Conservation (phyloP, 306 rosid genomes). For the Acacia melanoxylon region DNA sequence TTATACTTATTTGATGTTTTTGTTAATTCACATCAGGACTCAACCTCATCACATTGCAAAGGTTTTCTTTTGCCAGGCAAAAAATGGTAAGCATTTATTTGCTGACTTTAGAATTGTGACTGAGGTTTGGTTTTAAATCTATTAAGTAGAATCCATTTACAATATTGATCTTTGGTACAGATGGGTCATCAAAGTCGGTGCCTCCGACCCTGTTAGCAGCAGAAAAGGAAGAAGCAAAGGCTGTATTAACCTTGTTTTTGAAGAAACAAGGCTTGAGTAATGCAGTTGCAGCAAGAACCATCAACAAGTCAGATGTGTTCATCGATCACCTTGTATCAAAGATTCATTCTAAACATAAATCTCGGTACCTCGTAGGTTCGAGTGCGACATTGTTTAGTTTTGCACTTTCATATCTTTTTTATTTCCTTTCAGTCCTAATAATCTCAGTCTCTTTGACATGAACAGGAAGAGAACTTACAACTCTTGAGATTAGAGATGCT, state of each 20-base stretch:
- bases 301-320: slow-evolving; percentile 73
- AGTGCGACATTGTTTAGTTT: slow-evolving; percentile 38
- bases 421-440: slow-evolving; percentile 25
- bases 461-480: slow-evolving; percentile 91
- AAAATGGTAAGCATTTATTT: slow-evolving; percentile 53
- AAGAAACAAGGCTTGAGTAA: slow-evolving; percentile 83
- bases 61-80: slow-evolving; percentile 58
- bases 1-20: neutral
- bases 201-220: slow-evolving; percentile 72
- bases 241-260: slow-evolving; percentile 75
- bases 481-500: slow-evolving; percentile 91
- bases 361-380: slow-evolving; percentile 96
- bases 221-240: slow-evolving; percentile 96
- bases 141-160: neutral
- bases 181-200: slow-evolving; percentile 52
- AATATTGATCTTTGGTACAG: slow-evolving; percentile 33
- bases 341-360: slow-evolving; percentile 82
- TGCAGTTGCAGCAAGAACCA: slow-evolving; percentile 72
- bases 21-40: slow-evolving; percentile 47
- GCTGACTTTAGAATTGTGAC: slow-evolving; percentile 8
- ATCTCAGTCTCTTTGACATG: slow-evolving; percentile 28
- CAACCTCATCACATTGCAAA: slow-evolving; percentile 51
- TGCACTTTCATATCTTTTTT: neutral
- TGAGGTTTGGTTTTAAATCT: slow-evolving; percentile 27
- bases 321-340: slow-evolving; percentile 72